Evolutionary conservation across 176 grass and related monocot species (phyloP), one percentile per base, ranked within the genome.

Genomic region (Aegilops speltoides): DNA sequence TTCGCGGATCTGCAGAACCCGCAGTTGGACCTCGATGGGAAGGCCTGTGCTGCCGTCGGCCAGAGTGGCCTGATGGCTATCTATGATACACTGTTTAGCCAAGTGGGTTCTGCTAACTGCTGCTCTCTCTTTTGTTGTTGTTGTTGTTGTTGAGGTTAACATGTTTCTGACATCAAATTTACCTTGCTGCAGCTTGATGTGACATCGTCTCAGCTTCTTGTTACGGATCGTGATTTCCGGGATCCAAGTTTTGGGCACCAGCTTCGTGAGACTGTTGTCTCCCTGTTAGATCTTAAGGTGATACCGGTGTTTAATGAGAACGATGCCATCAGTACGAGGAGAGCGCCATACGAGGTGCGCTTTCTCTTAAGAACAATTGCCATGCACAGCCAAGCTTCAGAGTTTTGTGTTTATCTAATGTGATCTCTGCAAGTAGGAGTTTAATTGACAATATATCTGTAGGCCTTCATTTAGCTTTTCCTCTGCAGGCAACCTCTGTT

Each of bases 261-360:
- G 86, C 92, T 99, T 23, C 91, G 83, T 22, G 84, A 94, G 70
- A 99, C 97, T 64, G 94, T 99, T 43, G 65, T 87, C 45, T 77
- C 94, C 15, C 43, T 99, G 22, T 62, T 99, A 40, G 59, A 84
- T 87, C 88, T 91, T 40, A 93, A 71, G 87, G 97, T 99, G 40
- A 87, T 99, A 91, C 97, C 97, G 2, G 29, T 99, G 20, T 99
- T 99, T 56, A 99, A 99, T 37, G 97, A 99, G 80, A 99, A 99
- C 24, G 97, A 99, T 67, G 92, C 97, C 11, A 95, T 99, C 79
- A 99, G 97, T 91, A 94, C 97, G 16, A 93, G 92, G 76, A 99
- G 78, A 84, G 90, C 89, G 82, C 80, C 90, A 86, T 89, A 94
- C 36, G 94, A 99, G 94, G 97, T 97, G 34, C 68, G 54, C 23